Conservation (phyloP, 305 asterid species). For the Solanum hybrid region DNA sequence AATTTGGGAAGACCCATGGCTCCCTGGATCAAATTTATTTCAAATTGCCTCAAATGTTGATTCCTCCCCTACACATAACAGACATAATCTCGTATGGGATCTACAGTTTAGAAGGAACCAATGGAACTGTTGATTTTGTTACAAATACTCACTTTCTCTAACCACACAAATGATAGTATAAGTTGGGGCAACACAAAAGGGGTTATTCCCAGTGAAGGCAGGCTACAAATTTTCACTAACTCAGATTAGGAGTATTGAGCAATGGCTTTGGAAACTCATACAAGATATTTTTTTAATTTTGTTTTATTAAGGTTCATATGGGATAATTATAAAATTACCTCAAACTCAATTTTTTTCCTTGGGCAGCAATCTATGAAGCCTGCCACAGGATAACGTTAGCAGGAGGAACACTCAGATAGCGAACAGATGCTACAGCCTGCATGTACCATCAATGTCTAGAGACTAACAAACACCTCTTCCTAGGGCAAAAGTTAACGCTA, state of each 20-base stretch:
- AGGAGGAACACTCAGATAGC: neutral
- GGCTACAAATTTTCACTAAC: neutral
- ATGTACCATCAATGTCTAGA: neutral
- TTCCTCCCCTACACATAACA: neutral
- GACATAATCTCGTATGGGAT: neutral
- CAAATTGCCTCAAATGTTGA: neutral
- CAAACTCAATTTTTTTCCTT: neutral
- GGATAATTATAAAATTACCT: neutral
- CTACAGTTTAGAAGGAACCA: neutral
- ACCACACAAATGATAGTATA: neutral
- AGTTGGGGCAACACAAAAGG: neutral
- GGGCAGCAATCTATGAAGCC: neutral
- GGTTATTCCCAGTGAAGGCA: neutral
- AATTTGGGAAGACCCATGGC: neutral
- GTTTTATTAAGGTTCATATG: neutral
- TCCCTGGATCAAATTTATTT: neutral
- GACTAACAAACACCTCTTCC: neutral
- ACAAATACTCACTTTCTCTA: neutral
- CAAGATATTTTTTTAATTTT: neutral
- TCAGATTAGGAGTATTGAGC: neutral
- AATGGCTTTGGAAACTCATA: neutral
- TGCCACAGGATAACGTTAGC: neutral
- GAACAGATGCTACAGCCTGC: neutral
- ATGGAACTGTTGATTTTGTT: neutral
- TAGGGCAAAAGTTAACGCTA: neutral